Conservation (phyloP, 148 eudicot species). For the Limonium bicolor region DNA sequence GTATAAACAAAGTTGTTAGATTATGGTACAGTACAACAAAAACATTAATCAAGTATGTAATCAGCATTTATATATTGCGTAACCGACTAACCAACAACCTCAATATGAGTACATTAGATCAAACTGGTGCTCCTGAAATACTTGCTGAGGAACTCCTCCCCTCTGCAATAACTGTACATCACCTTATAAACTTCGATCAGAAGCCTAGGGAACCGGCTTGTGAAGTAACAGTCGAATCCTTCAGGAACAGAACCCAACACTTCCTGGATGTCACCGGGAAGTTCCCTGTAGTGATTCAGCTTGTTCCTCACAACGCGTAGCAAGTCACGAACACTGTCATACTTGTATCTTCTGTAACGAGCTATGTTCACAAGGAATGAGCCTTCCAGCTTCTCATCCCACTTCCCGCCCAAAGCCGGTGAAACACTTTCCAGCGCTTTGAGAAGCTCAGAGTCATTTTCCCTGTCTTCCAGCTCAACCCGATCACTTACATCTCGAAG, state of each 20-base stretch:
- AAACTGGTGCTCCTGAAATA: slow-evolving; percentile 18
- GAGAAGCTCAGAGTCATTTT: slow-evolving; percentile 33
- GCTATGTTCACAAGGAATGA: slow-evolving; percentile 64
- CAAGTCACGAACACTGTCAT: slow-evolving; percentile 73
- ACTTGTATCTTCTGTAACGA: slow-evolving; percentile 61
- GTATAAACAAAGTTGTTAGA: too few relatives aligned
- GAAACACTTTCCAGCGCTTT: slow-evolving; percentile 50
- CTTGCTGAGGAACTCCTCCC: slow-evolving; percentile 35
- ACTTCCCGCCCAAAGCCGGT: slow-evolving; percentile 46
- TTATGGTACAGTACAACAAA: too few relatives aligned
- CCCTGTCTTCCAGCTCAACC: slow-evolving; percentile 87
- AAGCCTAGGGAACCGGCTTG: slow-evolving; percentile 41
- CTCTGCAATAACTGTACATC: slow-evolving; percentile 20
- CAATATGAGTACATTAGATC: background rate
- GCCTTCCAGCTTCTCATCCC: slow-evolving; percentile 78
- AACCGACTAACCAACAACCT: too few relatives aligned
- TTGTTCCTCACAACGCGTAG: slow-evolving; percentile 81
- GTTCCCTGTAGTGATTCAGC: slow-evolving; percentile 76
- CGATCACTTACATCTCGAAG: slow-evolving; percentile 88
- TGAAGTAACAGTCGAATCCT: slow-evolving; percentile 47
- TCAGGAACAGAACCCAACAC: slow-evolving; percentile 51
- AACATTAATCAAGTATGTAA: too few relatives aligned
- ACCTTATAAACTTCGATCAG: slow-evolving; percentile 51
- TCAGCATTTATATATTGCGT: too few relatives aligned
- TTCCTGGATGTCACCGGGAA: slow-evolving; percentile 63